Evolutionary conservation across 1,284 basidiomycete species (phyloP), one percentile per base, ranked within the genome.

Genomic region (Hemileia vastatrix): DNA sequence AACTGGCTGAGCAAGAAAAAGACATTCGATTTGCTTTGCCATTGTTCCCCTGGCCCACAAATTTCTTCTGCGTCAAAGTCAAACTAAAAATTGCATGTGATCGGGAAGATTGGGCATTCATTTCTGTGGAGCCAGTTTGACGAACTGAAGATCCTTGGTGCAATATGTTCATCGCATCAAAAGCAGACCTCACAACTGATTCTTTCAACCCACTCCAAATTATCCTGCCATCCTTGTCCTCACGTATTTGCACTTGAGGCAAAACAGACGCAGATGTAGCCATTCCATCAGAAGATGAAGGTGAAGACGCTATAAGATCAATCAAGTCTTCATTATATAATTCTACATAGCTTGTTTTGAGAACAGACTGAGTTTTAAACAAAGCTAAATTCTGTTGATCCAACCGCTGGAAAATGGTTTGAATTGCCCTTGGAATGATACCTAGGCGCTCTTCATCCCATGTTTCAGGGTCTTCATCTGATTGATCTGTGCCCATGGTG

Each of bases 81-180:
- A 99, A 81, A 49, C 93, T 95, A 77, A 98, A 98, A 77, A 98
- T 97, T 62, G 95, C 94, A 81, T 98, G 94, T 23, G 91, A 95
- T 67, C 94, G 88, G 49, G 93, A 97, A 0, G 90, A 94, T 75
- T 96, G 91, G 3, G 91, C 88, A 75, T 98, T 98, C 94, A 98
- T 97, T 72, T 93, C 90, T 44, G 94, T 98, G 77, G 95, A 90
- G 69, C 94, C 93, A 4, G 95, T 98, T 59, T 93, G 84, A 53
- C 94, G 84, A 54, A 94, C 86, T 11, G 87, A 82, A 18, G 90
- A 88, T 32, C 94, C 94, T 70, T 90, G 86, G 27, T 68, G 86
- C 85, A 65, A 94, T 81, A 64, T 89, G 81, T 81, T 82, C 90
- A 98, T 95, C 72, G 97, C 94, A 74, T 98, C 92, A 54, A 79